Base-by-base conservation (phyloP, 2,329 filamentous ascomycete species). In the Pyricularia pennisetigena region DNA sequence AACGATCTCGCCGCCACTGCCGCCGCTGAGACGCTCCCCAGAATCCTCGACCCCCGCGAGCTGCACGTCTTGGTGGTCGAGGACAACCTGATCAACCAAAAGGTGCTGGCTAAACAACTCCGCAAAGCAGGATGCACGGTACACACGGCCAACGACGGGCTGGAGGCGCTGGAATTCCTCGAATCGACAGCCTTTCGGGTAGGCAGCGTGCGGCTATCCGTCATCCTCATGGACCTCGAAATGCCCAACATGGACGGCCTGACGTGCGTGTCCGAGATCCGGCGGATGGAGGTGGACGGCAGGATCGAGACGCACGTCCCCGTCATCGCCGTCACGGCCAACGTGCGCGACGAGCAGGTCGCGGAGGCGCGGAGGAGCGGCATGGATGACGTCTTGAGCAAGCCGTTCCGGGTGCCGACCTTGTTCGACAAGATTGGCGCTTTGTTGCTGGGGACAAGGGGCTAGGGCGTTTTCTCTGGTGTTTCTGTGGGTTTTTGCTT, bases 21-120 rank as follows among this genome's bases (percentile, higher is more conserved):
- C 32, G 26, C 23, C 32, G n/a, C 57, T 24, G 32, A 14, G 41
- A n/a, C 59, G 10, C 14, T 61, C 54, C 32, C 65, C 1, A 59
- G n/a, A 14, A 49, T 29, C 1, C 70, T 74, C 16, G 79, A 82
- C 71, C 80, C 80, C 66, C 84, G 82, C 71, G 80, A 83, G 9
- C 79, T 87, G 69, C 82, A 82, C 57, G 83, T 90, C 2, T 77
- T 90, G 8, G 78, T 90, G 3, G 88, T 90, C 0, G 88, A 90
- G 74, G 88, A 90, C 73, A 90, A 90, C 72, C 79, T 83, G 4
- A 88, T 89, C 70, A 90, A 90, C 74, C 88, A 90, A 73, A 88
- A 88, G 71, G 88, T 89, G 59, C 76, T 90, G 0, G 77, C 88
- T n/a, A 88, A 87, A 66, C 88, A 88, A 74, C 78, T 90, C 5